Conservation (phyloP, 768 basidiomycete species). For the Leccinum longicurvipes region DNA sequence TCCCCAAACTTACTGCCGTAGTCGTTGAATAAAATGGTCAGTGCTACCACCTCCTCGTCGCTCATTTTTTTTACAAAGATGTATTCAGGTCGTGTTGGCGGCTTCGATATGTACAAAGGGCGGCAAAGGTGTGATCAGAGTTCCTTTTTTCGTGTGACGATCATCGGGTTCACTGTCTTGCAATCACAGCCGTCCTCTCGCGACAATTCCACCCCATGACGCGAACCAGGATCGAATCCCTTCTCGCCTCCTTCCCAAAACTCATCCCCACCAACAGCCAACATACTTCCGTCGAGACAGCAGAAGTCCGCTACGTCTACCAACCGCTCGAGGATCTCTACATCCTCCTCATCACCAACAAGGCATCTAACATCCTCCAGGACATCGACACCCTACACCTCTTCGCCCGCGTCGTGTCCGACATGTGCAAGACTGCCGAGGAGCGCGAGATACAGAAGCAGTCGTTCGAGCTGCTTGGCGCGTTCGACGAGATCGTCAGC, state of each 20-base stretch:
- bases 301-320: slow-evolving; percentile 95
- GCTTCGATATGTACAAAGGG: slow-evolving; percentile 94
- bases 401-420: slow-evolving; percentile 89
- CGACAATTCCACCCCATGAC: slow-evolving; percentile 95
- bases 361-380: slow-evolving; percentile 97
- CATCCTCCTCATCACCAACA: slow-evolving; percentile 96
- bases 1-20: too few relatives aligned
- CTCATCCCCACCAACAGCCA: slow-evolving; percentile 93
- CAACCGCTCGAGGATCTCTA: slow-evolving; percentile 96
- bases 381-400: slow-evolving; percentile 97
- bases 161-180: background rate
- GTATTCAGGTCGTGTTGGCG: slow-evolving; percentile 41
- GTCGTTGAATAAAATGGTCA: too few relatives aligned
- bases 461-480: slow-evolving; percentile 89
- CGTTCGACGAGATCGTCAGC: slow-evolving; percentile 95
- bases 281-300: slow-evolving; percentile 94
- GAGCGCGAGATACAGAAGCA: slow-evolving; percentile 89
- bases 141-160: background rate
- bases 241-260: slow-evolving; percentile 96
- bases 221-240: slow-evolving; percentile 87
- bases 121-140: slow-evolving; percentile 73
- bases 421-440: slow-evolving; percentile 81
- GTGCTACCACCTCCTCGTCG: too few relatives aligned
- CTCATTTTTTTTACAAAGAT: too few relatives aligned
- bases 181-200: slow-evolving; percentile 77